A percentile compares a stretch with the other conserved stretches of the same genome.
Conservation (phyloP, 2,329 filamentous ascomycete species). For the Exophiala calicioides region DNA sequence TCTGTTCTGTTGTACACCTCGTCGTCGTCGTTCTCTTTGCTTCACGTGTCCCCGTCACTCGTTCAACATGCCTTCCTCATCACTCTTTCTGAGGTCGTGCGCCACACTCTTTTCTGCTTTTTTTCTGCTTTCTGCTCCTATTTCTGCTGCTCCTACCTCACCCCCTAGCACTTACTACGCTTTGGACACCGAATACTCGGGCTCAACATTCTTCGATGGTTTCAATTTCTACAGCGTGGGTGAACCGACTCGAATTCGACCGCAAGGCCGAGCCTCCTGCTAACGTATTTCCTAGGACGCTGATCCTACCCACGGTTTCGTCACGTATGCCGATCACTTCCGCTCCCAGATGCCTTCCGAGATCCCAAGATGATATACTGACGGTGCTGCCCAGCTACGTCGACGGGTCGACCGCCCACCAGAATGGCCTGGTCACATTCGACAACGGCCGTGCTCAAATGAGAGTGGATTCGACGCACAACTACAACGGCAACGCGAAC, state of each 20-base stretch:
- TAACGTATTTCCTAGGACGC: slow-evolving; percentile 26
- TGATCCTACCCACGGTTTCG: slow-evolving; percentile 54
- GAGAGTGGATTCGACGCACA: slow-evolving; percentile 19
- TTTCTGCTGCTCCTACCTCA: slow-evolving; percentile 11
- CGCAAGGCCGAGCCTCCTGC: background rate
- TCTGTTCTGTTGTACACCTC: slow-evolving; percentile 18
- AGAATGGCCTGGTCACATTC: slow-evolving; percentile 33
- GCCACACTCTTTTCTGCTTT: slow-evolving; percentile 32
- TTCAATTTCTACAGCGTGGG: slow-evolving; percentile 49
- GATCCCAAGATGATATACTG: background rate
- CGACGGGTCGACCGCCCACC: slow-evolving; percentile 39
- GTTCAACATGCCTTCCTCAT: slow-evolving; percentile 32
- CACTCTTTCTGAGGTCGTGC: slow-evolving; percentile 34
- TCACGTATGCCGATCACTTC: slow-evolving; percentile 34
- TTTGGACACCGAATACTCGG: slow-evolving; percentile 46
- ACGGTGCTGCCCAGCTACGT: slow-evolving; percentile 40
- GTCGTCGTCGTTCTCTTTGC: slow-evolving; percentile 11
- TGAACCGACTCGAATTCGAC: background rate
- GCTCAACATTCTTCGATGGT: slow-evolving; percentile 50
- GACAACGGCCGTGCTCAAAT: slow-evolving; percentile 30
- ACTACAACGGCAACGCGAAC: slow-evolving; percentile 32
- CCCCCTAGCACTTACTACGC: slow-evolving; percentile 17
- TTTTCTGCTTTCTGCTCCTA: slow-evolving; percentile 26
- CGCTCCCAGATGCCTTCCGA: background rate
- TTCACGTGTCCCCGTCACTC: slow-evolving; percentile 22